Evolutionary conservation across 768 basidiomycete genomes (phyloP).

Genomic region (Boletus fagicola): DNA sequence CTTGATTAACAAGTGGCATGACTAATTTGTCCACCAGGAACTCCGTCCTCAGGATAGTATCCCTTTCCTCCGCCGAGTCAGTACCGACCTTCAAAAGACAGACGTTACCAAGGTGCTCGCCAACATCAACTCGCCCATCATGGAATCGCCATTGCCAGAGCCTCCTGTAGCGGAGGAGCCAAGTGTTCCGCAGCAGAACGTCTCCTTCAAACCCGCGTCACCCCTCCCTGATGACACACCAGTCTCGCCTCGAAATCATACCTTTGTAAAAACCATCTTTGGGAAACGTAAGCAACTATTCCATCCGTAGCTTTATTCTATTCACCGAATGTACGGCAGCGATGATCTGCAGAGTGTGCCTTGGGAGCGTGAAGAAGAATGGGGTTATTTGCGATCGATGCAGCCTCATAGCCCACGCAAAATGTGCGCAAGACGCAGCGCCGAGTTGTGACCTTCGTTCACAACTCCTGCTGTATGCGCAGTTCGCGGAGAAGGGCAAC

Average conservation of each 20-base stretch:
- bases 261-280: conserved; percentile 90
- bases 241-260: conserved; percentile 68
- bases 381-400: conserved; percentile 88
- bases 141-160: conserved; percentile 44
- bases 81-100: conserved; percentile 76
- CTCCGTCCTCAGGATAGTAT: conserved; percentile 92
- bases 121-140: conserved; percentile 33
- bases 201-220: conserved; percentile 37
- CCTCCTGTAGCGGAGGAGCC: conserved; percentile 42
- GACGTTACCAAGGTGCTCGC: conserved; percentile 57
- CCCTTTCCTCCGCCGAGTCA: conserved; percentile 90
- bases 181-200: conserved; percentile 37
- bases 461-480: conserved; percentile 74
- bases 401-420: conserved; percentile 83
- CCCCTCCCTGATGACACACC: conserved; percentile 33
- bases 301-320: not conserved
- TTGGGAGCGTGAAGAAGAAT: conserved; percentile 74
- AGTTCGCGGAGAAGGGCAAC: conserved; percentile 70
- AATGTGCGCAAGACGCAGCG: conserved; percentile 70
- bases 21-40: conserved; percentile 44
- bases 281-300: conserved; percentile 68
- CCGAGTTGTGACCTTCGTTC: conserved; percentile 81
- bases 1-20: not conserved
- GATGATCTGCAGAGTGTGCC: conserved; percentile 84
- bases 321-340: conserved; percentile 45